Percentiles rank a stretch among this genome's conserved stretches.
phyloP scores from a whole-genome alignment of 768 basidiomycete species.

The Rhizopogon rudus region DNA sequence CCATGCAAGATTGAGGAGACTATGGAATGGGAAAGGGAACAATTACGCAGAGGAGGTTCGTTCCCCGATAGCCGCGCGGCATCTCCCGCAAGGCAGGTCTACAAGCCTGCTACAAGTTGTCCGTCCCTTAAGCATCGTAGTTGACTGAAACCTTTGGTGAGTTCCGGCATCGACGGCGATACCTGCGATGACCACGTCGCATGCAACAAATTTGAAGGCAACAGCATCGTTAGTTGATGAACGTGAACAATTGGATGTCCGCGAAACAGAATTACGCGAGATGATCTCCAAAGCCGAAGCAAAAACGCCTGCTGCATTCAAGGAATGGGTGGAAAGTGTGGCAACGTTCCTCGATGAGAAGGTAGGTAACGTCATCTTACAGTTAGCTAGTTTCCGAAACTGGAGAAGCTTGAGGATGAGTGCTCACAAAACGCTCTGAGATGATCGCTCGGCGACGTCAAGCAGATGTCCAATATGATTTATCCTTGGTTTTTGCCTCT shows the following conservation, averaged over 20 bases:
- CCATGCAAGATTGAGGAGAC: slow-evolving; percentile 80
- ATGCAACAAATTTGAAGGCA: slow-evolving; percentile 54
- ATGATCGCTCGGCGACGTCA: slow-evolving; percentile 64
- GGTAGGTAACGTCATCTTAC: slow-evolving; percentile 34
- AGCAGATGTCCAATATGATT: slow-evolving; percentile 79
- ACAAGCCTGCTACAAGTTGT: slow-evolving; percentile 54
- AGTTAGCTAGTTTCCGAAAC: slow-evolving; percentile 57
- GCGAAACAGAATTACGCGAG: slow-evolving; percentile 69
- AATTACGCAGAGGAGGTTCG: slow-evolving; percentile 71
- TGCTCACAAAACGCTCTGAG: slow-evolving; percentile 68
- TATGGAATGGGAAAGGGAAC: slow-evolving; percentile 81
- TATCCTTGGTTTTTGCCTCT: slow-evolving; percentile 62
- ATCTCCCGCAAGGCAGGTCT: slow-evolving; percentile 46
- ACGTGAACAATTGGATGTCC: slow-evolving; percentile 52
- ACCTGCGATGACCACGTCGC: slow-evolving; percentile 66
- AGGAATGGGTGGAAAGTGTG: slow-evolving; percentile 76
- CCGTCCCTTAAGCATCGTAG: neutral
- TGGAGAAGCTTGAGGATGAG: slow-evolving; percentile 79
- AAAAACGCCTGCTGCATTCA: slow-evolving; percentile 67
- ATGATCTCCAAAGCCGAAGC: slow-evolving; percentile 71
- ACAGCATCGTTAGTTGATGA: slow-evolving; percentile 58
- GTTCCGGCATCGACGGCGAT: slow-evolving; percentile 64
- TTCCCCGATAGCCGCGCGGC: slow-evolving; percentile 30
- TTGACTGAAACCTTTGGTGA: slow-evolving; percentile 23
- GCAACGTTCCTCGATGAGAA: slow-evolving; percentile 91